Evolutionary conservation across 2,329 filamentous ascomycete genomes (phyloP).

Genomic region (Penicillium concentricum): DNA sequence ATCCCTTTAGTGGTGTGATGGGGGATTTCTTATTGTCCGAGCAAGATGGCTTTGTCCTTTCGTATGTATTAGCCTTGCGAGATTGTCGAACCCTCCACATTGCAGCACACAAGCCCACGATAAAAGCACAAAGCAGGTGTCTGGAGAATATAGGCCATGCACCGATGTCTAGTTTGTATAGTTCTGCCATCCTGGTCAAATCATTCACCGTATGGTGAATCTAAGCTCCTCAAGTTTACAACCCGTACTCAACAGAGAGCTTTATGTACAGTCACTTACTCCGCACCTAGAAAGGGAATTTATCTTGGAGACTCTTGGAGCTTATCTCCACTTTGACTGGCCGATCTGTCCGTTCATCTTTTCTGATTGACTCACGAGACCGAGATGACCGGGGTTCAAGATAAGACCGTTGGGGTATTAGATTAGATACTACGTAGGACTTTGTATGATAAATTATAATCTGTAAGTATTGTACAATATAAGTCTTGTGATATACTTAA

Average conservation of each 20-base stretch:
- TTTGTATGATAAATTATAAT: not conserved
- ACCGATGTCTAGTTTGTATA: not conserved
- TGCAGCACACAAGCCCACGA: conserved; percentile 4
- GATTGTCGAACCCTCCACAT: not conserved
- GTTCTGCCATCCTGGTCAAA: not conserved
- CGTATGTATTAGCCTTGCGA: not conserved
- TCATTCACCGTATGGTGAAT: not conserved
- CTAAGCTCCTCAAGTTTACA: not conserved
- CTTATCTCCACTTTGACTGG: conserved; percentile 9
- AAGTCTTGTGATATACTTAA: not conserved
- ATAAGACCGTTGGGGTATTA: not conserved
- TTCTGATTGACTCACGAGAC: not conserved
- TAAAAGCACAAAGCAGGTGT: not conserved
- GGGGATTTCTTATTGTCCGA: conserved; percentile 21
- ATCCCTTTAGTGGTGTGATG: conserved; percentile 46
- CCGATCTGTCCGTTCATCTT: conserved; percentile 5
- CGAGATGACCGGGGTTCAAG: conserved; percentile 1
- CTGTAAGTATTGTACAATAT: not conserved
- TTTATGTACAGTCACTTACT: not conserved
- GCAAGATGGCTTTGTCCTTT: not conserved
- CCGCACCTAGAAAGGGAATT: conserved; percentile 7
- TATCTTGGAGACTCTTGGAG: not conserved
- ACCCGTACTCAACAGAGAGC: not conserved
- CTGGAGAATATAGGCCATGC: not conserved
- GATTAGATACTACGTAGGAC: not conserved